A percentile compares a stretch with the other conserved stretches of the same genome.
These are phyloP conservation scores for Paecilomyces fulvus DNA, from an alignment of 2,329 filamentous ascomycete genomes.

Conservation along the genomic window DNA sequence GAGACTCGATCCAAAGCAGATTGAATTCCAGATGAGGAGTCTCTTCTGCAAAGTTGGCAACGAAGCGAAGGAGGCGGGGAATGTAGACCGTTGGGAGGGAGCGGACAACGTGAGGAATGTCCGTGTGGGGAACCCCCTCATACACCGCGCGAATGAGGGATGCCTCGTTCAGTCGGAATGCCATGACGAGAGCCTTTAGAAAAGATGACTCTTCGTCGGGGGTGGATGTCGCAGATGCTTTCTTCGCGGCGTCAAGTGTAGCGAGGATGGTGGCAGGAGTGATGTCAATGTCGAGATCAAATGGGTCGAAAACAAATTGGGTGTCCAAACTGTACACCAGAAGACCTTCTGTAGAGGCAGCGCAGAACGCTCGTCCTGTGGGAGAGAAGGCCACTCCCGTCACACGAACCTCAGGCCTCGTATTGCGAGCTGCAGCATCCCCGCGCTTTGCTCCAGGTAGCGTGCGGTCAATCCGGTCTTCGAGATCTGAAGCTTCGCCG, in stretches of 20 bases:
- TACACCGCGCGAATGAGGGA: constrained; percentile 78
- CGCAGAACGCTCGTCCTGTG: constrained; percentile 83
- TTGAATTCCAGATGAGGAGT: constrained; percentile 94
- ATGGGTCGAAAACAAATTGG: constrained; percentile 81
- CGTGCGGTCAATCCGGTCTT: constrained; percentile 69
- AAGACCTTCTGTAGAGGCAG: constrained; percentile 86
- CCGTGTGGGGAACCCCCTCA: constrained; percentile 65
- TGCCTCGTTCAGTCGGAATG: constrained; percentile 86
- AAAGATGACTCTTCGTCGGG: constrained; percentile 61
- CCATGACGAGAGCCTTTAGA: constrained; percentile 90
- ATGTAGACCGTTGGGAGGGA: constrained; percentile 81
- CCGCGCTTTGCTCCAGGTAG: constrained; percentile 83
- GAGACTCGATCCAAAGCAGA: constrained; percentile 78
- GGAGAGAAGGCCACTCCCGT: constrained; percentile 80
- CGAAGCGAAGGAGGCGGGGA: constrained; percentile 72
- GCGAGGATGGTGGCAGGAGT: constrained; percentile 78
- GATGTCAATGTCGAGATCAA: constrained; percentile 89
- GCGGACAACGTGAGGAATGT: constrained; percentile 69
- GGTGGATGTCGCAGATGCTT: constrained; percentile 31
- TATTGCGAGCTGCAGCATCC: constrained; percentile 71
- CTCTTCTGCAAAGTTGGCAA: constrained; percentile 79
- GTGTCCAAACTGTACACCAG: constrained; percentile 88
- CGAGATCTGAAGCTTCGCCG: constrained; percentile 80
- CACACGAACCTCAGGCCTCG: constrained; percentile 74
- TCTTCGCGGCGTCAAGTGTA: constrained; percentile 50